These are phyloP conservation scores for Solanum hybrid DNA, from an alignment of 305 asterid species.

Conservation along the genomic window DNA sequence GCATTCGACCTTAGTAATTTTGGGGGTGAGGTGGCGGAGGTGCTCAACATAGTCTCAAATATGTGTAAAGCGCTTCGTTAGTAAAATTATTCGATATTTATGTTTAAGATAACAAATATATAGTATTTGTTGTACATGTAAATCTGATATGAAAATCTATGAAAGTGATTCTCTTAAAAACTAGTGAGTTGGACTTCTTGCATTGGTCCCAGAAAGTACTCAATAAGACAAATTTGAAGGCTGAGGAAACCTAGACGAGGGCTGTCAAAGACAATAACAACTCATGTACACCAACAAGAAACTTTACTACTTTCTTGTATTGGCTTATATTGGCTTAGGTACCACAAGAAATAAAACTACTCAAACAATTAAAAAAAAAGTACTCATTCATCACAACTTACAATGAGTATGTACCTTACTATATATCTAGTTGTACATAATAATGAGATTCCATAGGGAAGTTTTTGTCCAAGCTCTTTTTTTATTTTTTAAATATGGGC, in stretches of 20 bases:
- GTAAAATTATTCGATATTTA: not conserved
- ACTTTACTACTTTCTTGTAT: not conserved
- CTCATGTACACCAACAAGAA: not conserved
- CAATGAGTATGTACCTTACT: not conserved
- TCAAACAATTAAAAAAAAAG: not conserved
- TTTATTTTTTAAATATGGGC: not conserved
- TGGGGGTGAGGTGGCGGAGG: not conserved
- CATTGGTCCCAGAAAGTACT: conserved; percentile 3
- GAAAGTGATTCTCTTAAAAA: not conserved
- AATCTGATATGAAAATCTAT: not conserved
- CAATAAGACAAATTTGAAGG: not conserved
- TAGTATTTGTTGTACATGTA: not conserved
- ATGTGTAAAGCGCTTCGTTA: not conserved
- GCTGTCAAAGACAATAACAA: conserved; percentile 5
- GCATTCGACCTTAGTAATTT: not conserved
- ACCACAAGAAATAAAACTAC: conserved; percentile 3
- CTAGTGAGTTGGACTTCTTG: not conserved
- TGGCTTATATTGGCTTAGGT: not conserved
- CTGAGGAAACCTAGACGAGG: conserved; percentile 1
- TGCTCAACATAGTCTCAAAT: not conserved
- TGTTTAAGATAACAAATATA: not conserved
- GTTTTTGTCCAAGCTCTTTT: not conserved
- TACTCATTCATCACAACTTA: not conserved
- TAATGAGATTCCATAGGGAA: not conserved
- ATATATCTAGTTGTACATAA: conserved; percentile 1